Evolutionary conservation across 495 filamentous ascomycete species (phyloP).

Genomic region (Xylaria telfairii): DNA sequence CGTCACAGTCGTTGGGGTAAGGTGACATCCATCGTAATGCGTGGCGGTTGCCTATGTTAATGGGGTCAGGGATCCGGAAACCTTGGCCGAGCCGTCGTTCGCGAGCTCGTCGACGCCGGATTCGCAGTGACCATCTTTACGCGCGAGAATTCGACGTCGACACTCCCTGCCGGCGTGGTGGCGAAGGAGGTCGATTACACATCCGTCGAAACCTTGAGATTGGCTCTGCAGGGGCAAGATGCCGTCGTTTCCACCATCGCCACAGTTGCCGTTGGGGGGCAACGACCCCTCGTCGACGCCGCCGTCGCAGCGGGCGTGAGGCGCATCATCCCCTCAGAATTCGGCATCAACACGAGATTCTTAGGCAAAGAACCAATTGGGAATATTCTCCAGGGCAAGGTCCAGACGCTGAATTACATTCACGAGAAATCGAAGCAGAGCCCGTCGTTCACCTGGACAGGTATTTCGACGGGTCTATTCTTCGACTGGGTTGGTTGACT

Average conservation of each 20-base stretch:
- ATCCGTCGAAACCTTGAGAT: conserved; percentile 57
- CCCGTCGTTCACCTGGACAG: conserved; percentile 56
- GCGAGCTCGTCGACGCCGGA: conserved; percentile 57
- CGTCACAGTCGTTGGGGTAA: conserved; percentile 58
- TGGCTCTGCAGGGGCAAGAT: conserved; percentile 60
- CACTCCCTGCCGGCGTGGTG: conserved; percentile 44
- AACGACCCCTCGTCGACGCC: conserved; percentile 64
- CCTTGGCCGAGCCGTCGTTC: conserved; percentile 63
- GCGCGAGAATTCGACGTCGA: conserved; percentile 50
- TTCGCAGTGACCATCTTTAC: conserved; percentile 67
- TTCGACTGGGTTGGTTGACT: conserved; percentile 53
- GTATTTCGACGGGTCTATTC: conserved; percentile 57
- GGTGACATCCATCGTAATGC: conserved; percentile 30
- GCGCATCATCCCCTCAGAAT: conserved; percentile 71
- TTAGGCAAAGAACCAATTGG: conserved; percentile 40
- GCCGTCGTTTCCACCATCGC: conserved; percentile 62
- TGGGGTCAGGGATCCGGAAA: conserved; percentile 60
- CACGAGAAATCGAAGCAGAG: conserved; percentile 46
- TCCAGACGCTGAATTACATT: conserved; percentile 56
- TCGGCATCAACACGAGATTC: conserved; percentile 58
- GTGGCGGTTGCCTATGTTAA: conserved; percentile 16
- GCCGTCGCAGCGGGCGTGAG: conserved; percentile 63
- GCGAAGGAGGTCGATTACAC: conserved; percentile 60
- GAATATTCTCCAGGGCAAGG: conserved; percentile 56
- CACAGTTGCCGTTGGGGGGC: conserved; percentile 41